Evolutionary conservation across 352 stramenopile genomes (phyloP).

Genomic region (Phytopythium sindhum): DNA sequence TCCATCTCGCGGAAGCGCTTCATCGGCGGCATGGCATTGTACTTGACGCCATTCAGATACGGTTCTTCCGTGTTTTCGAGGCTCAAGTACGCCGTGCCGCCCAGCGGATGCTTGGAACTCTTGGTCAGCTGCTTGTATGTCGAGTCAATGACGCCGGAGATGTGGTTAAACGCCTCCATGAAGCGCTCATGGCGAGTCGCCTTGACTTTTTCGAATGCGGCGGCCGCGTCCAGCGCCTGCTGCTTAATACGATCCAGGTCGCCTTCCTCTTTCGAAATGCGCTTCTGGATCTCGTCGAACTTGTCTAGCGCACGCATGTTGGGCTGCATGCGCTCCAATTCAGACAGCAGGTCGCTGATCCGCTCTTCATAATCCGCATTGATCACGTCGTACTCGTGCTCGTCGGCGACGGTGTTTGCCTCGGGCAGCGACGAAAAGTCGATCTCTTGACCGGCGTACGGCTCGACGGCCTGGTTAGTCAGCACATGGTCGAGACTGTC

Average conservation of each 20-base stretch:
- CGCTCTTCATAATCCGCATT: slow-evolving; percentile 59
- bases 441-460: slow-evolving; percentile 60
- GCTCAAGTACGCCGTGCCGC: slow-evolving; percentile 79
- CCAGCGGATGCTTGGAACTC: slow-evolving; percentile 95
- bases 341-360: slow-evolving; percentile 59
- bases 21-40: slow-evolving; percentile 99
- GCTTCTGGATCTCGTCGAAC: slow-evolving; percentile 80
- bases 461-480: slow-evolving; percentile 36
- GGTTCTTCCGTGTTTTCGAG: slow-evolving; percentile 92
- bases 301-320: slow-evolving; percentile 96
- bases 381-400: slow-evolving; percentile 89
- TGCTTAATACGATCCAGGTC: slow-evolving; percentile 75
- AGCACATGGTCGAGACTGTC: slow-evolving; percentile 48
- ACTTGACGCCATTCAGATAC: slow-evolving; percentile 98
- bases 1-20: slow-evolving; percentile 99
- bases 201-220: slow-evolving; percentile 80
- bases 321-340: slow-evolving; percentile 95
- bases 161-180: slow-evolving; percentile 94
- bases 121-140: slow-evolving; percentile 98
- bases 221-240: slow-evolving; percentile 48
- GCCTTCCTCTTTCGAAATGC: slow-evolving; percentile 77
- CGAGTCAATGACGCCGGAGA: slow-evolving; percentile 90
- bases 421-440: slow-evolving; percentile 89
- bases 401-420: slow-evolving; percentile 58
- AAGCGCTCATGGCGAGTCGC: slow-evolving; percentile 74